These are phyloP conservation scores for Candida verbasci DNA, from an alignment of 805 yeast species.

Conservation along the genomic window DNA sequence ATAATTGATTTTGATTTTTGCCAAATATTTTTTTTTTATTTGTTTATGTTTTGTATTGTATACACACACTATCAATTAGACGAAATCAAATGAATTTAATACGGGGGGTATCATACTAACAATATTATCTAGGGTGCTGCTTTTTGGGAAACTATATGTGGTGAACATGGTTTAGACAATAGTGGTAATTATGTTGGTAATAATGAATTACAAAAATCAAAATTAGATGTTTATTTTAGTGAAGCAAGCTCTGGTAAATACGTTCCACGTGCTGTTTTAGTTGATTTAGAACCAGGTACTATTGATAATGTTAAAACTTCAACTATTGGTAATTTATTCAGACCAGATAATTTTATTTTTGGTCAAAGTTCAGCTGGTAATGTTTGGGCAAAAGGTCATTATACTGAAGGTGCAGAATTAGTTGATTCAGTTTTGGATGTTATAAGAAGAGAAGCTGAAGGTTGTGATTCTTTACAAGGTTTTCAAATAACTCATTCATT, in stretches of 20 bases:
- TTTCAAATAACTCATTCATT: slow-evolving; percentile 70
- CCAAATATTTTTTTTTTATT: neutral
- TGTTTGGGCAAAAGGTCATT: slow-evolving; percentile 96
- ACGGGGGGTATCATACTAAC: no score
- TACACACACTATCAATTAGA: neutral
- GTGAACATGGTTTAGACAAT: slow-evolving; percentile 77
- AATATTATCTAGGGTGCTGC: slow-evolving; percentile 64
- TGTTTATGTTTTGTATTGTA: slow-evolving; percentile 1
- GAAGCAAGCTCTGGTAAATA: slow-evolving; percentile 85
- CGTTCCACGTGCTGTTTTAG: slow-evolving; percentile 90
- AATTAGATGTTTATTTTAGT: slow-evolving; percentile 79
- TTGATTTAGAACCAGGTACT: slow-evolving; percentile 93
- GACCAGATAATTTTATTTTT: slow-evolving; percentile 87
- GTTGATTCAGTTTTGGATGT: slow-evolving; percentile 87
- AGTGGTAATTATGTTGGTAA: slow-evolving; percentile 66
- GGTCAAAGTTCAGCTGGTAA: slow-evolving; percentile 94
- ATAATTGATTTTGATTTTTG: neutral
- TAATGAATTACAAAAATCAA: slow-evolving; percentile 40
- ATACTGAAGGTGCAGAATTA: slow-evolving; percentile 94
- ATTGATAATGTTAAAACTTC: slow-evolving; percentile 81
- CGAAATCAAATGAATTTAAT: neutral
- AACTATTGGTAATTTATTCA: slow-evolving; percentile 76
- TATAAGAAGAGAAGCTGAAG: slow-evolving; percentile 90
- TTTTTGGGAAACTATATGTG: slow-evolving; percentile 89
- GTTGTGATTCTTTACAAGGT: slow-evolving; percentile 89